Conservation (phyloP, 1,139 yeast species). For the Lodderomyces parapsilosis region DNA sequence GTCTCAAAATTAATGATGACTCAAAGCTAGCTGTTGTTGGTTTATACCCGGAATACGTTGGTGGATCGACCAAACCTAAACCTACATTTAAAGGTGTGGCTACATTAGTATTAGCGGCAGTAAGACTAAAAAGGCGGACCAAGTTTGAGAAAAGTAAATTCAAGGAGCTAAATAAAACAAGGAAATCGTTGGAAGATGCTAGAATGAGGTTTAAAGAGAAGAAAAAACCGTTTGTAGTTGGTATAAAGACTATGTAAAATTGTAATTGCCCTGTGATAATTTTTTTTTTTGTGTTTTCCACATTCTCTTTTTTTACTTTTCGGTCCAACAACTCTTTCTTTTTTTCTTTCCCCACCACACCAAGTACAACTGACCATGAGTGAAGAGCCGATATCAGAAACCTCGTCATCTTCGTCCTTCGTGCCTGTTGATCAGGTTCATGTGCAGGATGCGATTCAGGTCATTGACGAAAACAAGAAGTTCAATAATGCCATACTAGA, state of each 20-base stretch:
- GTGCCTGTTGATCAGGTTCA: slow-evolving; percentile 40
- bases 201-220: slow-evolving; percentile 4
- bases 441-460: slow-evolving; percentile 53
- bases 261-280: not conserved
- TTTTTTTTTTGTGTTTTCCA: not conserved
- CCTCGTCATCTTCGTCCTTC: slow-evolving; percentile 37
- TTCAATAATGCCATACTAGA: slow-evolving; percentile 48
- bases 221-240: not conserved
- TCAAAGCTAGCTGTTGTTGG: slow-evolving; percentile 47
- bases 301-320: not conserved
- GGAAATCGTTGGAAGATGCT: slow-evolving; percentile 7
- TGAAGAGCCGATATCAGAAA: slow-evolving; percentile 6
- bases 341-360: not conserved
- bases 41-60: slow-evolving; percentile 45
- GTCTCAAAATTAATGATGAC: slow-evolving; percentile 37
- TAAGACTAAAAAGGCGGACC: slow-evolving; percentile 46
- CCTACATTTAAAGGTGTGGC: slow-evolving; percentile 41
- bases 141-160: slow-evolving; percentile 15
- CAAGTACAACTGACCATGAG: not conserved
- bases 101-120: slow-evolving; percentile 54
- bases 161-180: slow-evolving; percentile 2
- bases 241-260: not conserved
- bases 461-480: slow-evolving; percentile 73
- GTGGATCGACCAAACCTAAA: slow-evolving; percentile 14
- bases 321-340: not conserved